Evolutionary conservation across 2,329 filamentous ascomycete species (phyloP).

Genomic region (Aureobasidium sp.): DNA sequence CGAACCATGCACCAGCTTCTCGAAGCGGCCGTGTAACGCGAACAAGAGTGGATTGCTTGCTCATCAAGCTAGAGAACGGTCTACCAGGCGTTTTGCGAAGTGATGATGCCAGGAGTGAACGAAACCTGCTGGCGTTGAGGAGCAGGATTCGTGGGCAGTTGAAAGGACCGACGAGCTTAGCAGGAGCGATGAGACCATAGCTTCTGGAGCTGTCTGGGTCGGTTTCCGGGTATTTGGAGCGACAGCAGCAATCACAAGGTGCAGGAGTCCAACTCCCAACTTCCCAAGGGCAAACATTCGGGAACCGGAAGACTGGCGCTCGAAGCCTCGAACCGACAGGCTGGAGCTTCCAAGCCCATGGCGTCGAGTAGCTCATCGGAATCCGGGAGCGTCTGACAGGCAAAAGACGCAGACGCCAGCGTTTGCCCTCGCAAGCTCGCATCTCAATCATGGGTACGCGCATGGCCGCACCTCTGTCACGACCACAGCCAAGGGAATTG

Average conservation of each 20-base stretch:
- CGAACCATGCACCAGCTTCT: constrained; percentile 1
- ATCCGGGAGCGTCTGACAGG: not conserved
- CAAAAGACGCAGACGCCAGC: not conserved
- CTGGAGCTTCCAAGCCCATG: not conserved
- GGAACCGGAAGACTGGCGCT: not conserved
- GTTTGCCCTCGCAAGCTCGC: not conserved
- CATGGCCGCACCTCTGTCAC: not conserved
- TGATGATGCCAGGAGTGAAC: not conserved
- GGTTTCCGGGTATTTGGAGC: not conserved
- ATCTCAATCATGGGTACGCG: not conserved
- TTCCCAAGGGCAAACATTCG: not conserved
- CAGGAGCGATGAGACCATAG: not conserved
- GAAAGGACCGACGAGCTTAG: not conserved
- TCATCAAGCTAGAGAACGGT: not conserved
- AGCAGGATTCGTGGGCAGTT: not conserved
- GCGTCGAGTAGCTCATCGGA: not conserved
- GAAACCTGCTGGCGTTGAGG: not conserved
- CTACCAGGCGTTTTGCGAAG: not conserved
- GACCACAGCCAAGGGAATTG: not conserved
- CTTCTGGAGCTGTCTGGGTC: not conserved
- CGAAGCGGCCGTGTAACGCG: not conserved
- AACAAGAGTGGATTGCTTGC: not conserved
- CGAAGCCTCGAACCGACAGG: not conserved
- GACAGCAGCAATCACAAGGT: not conserved
- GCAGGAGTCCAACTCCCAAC: no score